Percentiles rank a stretch among this genome's conserved stretches.
Evolutionary conservation across 2,329 filamentous ascomycete species (phyloP).

Genomic region (Pyrenophora tritici-repentis): DNA sequence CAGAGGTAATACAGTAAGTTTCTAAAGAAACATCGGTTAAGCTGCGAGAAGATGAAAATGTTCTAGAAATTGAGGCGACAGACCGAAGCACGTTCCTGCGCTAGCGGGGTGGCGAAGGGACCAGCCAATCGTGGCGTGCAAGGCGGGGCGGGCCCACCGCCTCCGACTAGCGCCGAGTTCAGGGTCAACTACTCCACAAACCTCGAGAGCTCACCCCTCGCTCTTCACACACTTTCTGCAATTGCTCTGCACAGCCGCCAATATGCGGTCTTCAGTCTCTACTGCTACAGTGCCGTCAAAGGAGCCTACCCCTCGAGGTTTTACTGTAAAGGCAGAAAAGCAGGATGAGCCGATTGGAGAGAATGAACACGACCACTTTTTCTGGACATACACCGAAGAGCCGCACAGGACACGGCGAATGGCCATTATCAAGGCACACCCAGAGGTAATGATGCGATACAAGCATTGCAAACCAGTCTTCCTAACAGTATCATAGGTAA

Average conservation of each 20-base stretch:
- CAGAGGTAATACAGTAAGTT: no score
- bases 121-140: conserved; percentile 11
- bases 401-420: conserved; percentile 88
- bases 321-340: conserved; percentile 30
- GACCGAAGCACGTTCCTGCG: conserved; percentile 1
- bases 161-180: conserved; percentile 9
- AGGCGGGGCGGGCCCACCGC: conserved; percentile 7
- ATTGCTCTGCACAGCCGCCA: conserved; percentile 12
- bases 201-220: conserved; percentile 8
- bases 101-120: conserved; percentile 10
- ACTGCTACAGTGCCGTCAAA: conserved; percentile 38
- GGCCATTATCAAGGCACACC: conserved; percentile 97
- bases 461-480: background rate
- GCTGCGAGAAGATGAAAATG: no score
- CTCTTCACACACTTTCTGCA: conserved; percentile 3
- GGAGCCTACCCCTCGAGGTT: conserved; percentile 29
- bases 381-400: conserved; percentile 99
- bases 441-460: conserved; percentile 67
- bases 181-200: conserved; percentile 15
- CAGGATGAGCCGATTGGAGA: conserved; percentile 15
- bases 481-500: conserved; percentile 64
- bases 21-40: no score
- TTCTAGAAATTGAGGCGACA: no score
- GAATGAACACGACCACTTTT: conserved; percentile 68
- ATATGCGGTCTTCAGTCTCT: conserved; percentile 47